phyloP scores from a whole-genome alignment of 495 filamentous ascomycete genomes.

The Choiromyces venosus region DNA sequence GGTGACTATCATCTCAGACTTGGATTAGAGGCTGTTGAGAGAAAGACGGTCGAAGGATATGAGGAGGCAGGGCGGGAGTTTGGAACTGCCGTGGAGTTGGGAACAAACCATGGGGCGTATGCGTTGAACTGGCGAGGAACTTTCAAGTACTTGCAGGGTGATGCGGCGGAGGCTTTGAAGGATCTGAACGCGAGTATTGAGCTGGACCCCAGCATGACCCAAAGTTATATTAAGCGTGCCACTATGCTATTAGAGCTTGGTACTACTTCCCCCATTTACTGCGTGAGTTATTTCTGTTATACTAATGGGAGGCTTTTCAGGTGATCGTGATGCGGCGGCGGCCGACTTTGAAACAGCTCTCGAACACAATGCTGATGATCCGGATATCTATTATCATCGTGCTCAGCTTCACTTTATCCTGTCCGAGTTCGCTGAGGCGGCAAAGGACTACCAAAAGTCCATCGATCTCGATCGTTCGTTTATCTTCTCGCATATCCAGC shows the following conservation, averaged over 20 bases:
- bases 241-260: slow-evolving; percentile 96
- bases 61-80: slow-evolving; percentile 79
- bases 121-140: slow-evolving; percentile 96
- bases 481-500: slow-evolving; percentile 99
- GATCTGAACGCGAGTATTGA: slow-evolving; percentile 91
- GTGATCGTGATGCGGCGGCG: slow-evolving; percentile 77
- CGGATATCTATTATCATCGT: slow-evolving; percentile 98
- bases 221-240: slow-evolving; percentile 97
- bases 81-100: slow-evolving; percentile 75
- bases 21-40: slow-evolving; percentile 71
- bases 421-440: slow-evolving; percentile 82
- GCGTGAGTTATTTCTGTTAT: background rate
- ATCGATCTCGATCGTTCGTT: slow-evolving; percentile 93
- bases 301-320: slow-evolving; percentile 46
- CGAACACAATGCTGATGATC: slow-evolving; percentile 77
- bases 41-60: slow-evolving; percentile 83
- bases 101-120: slow-evolving; percentile 74
- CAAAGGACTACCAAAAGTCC: slow-evolving; percentile 98
- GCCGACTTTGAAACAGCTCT: slow-evolving; percentile 84
- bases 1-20: slow-evolving; percentile 79
- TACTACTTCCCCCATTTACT: slow-evolving; percentile 41
- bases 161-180: slow-evolving; percentile 70
- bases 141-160: slow-evolving; percentile 84
- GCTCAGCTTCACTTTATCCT: slow-evolving; percentile 98
- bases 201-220: slow-evolving; percentile 75